Evolutionary conservation across 768 basidiomycete species (phyloP).

Genomic region (Amanita exitialis): DNA sequence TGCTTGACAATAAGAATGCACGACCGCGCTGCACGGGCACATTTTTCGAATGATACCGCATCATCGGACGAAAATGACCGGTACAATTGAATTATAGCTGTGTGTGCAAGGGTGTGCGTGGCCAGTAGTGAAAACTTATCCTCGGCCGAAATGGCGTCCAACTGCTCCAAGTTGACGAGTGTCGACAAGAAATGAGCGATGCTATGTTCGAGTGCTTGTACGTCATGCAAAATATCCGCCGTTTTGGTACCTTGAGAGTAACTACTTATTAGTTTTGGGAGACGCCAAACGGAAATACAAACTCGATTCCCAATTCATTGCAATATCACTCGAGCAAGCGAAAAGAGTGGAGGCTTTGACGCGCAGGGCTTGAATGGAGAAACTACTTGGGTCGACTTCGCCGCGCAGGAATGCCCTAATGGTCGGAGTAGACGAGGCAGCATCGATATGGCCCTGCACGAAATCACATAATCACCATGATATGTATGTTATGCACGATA

Average conservation of each 20-base stretch:
- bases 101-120: slow-evolving; percentile 57
- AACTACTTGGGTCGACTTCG: slow-evolving; percentile 44
- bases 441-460: slow-evolving; percentile 47
- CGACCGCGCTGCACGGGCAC: slow-evolving; percentile 51
- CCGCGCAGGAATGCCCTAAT: slow-evolving; percentile 54
- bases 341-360: slow-evolving; percentile 73
- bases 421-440: slow-evolving; percentile 43
- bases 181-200: slow-evolving; percentile 56
- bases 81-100: slow-evolving; percentile 57
- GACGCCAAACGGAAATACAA: slow-evolving; percentile 12
- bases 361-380: slow-evolving; percentile 54
- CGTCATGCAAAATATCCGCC: slow-evolving; percentile 44
- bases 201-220: slow-evolving; percentile 51
- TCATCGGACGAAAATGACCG: slow-evolving; percentile 52
- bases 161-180: slow-evolving; percentile 54
- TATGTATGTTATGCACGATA: too few species aligned
- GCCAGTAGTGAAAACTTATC: slow-evolving; percentile 52
- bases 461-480: background rate
- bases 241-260: slow-evolving; percentile 28
- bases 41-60: slow-evolving; percentile 53
- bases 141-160: slow-evolving; percentile 42
- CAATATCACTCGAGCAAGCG: slow-evolving; percentile 53
- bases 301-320: slow-evolving; percentile 55
- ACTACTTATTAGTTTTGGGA: slow-evolving; percentile 3
- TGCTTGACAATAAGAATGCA: slow-evolving; percentile 53